Base-by-base conservation (phyloP, 1,284 basidiomycete species). In the Cryptococcus sp. region DNA sequence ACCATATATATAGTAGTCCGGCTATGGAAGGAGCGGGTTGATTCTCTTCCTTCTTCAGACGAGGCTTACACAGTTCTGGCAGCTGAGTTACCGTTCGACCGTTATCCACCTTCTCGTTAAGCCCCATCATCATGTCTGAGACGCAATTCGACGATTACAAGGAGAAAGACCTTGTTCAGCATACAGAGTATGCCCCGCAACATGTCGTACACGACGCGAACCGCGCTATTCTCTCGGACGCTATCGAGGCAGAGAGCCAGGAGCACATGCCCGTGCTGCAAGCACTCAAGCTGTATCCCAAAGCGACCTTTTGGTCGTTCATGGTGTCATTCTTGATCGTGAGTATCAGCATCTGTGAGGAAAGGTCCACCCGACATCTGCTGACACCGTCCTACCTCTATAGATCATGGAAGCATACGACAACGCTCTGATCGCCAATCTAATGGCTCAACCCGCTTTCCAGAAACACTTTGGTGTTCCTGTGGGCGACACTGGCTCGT, bases 121-220 rank as follows among this genome's bases (percentile, higher is more conserved):
- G 25, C 3, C 6, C 25, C n/a, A 17, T 7, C 50, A 51, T 15
- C 50, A 51, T 51, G 50, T 51, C 50, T n/a, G 41, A 20, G 20
- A 22, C 38, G 15, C 50, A 51, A 17, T 22, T 40, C 50, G 31
- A 51, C 10, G 50, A 51, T 38, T 10, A 22, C 50, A 51, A 51
- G 50, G 50, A 51, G 38, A 51, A 51, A 40, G 38, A 51, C 19
- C 15, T 51, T 23, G 39, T 51, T 13, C 19, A 35, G 16, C 50
- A 51, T 22, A 17, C n/a, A 40, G 50, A 51, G 38, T 51, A 51
- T 22, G 50, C 50, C 19, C 50, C 31, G 8, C 38, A 51, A 40
- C 50, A 51, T 20, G 50, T 51, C 15, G 35, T 38, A 15, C 50
- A 51, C 19, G 19, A 51, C 6, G 50, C 39, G 35, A 51, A 51